phyloP scores from a whole-genome alignment of 2,329 filamentous ascomycete species.

The Microcyclospora pomicola region DNA sequence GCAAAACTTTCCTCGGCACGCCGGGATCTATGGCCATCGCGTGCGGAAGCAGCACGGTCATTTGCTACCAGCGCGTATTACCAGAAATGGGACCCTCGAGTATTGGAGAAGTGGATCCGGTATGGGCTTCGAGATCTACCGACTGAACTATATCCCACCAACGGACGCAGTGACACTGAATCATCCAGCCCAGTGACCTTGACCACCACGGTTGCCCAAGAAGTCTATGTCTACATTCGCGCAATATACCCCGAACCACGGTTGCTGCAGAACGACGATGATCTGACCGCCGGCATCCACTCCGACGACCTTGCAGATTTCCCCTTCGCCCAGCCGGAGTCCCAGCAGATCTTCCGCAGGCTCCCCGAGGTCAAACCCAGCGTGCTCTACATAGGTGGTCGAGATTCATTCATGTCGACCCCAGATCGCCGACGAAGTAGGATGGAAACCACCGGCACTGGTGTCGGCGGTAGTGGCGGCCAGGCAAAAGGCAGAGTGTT shows the following conservation, averaged over 20 bases:
- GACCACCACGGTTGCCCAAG: constrained; percentile 73
- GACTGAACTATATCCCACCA: constrained; percentile 3
- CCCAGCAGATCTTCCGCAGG: background rate
- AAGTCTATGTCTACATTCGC: constrained; percentile 65
- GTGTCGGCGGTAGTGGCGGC: constrained; percentile 2
- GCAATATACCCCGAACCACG: constrained; percentile 22
- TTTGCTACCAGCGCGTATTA: constrained; percentile 66
- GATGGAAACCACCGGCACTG: background rate
- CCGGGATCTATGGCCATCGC: constrained; percentile 71
- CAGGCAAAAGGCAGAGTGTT: background rate
- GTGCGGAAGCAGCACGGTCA: constrained; percentile 49
- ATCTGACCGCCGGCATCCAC: background rate
- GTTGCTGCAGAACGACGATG: background rate
- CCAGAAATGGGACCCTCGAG: constrained; percentile 64
- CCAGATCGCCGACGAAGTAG: background rate
- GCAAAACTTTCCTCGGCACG: constrained; percentile 49
- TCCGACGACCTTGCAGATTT: background rate
- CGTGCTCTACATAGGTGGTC: constrained; percentile 1
- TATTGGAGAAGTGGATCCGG: constrained; percentile 58
- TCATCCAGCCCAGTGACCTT: constrained; percentile 45
- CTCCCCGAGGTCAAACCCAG: constrained; percentile 2
- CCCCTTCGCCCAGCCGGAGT: constrained; percentile 2
- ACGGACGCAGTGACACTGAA: no score
- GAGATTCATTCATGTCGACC: background rate
- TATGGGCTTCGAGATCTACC: constrained; percentile 51